Conservation (phyloP, 306 rosid species). For the Cucurbita maxima region DNA sequence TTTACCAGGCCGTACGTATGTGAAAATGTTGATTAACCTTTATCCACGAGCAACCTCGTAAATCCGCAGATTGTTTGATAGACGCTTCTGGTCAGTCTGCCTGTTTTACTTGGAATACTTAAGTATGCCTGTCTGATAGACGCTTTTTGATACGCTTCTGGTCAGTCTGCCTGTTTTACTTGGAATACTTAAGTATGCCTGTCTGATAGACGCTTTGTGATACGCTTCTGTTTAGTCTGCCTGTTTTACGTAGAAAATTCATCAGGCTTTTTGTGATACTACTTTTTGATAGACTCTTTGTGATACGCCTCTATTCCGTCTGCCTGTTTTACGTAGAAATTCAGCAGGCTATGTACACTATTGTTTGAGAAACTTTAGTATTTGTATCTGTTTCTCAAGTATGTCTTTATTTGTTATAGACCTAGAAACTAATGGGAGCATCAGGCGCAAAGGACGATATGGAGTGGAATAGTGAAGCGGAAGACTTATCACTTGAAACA, state of each 20-base stretch:
- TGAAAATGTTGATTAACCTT: neutral
- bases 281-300: neutral
- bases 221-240: neutral
- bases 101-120: neutral
- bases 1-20: neutral
- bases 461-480: conserved; percentile 20
- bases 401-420: neutral
- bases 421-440: conserved; percentile 21
- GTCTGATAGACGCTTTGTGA: neutral
- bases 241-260: neutral
- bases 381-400: neutral
- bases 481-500: neutral
- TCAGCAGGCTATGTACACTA: neutral
- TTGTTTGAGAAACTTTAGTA: neutral
- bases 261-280: neutral
- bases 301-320: no score
- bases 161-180: neutral
- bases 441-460: conserved; percentile 38
- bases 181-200: neutral
- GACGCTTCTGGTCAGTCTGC: neutral
- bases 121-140: neutral
- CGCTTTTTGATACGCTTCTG: neutral
- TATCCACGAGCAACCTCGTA: neutral
- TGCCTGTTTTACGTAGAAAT: neutral
- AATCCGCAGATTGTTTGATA: neutral